These are phyloP conservation scores for Xerocomus spinulosus DNA, from an alignment of 768 basidiomycete species.

Conservation along the genomic window DNA sequence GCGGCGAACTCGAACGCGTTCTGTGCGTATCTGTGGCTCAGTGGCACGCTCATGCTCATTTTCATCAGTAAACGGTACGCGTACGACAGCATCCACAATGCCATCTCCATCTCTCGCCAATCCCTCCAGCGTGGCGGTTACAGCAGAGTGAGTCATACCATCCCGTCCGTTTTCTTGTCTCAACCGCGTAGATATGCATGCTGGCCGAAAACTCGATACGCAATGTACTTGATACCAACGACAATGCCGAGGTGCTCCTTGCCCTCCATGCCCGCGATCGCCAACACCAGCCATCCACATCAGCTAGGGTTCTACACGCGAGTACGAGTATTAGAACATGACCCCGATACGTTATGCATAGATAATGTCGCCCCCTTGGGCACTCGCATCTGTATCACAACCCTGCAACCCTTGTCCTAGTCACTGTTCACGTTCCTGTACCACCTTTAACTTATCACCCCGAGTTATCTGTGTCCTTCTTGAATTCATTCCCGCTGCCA, in stretches of 20 bases:
- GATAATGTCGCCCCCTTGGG: background rate
- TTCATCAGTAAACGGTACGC: slow-evolving; percentile 66
- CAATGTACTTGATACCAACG: slow-evolving; percentile 61
- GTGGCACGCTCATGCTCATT: slow-evolving; percentile 6
- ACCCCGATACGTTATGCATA: slow-evolving; percentile 6
- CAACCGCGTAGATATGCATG: slow-evolving; percentile 52
- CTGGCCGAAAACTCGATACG: slow-evolving; percentile 68
- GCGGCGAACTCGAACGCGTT: slow-evolving; percentile 64
- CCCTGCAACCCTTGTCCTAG: slow-evolving; percentile 13
- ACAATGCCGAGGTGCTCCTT: slow-evolving; percentile 63
- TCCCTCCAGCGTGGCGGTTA: slow-evolving; percentile 55
- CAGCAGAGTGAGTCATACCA: slow-evolving; percentile 39
- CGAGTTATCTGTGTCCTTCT: background rate
- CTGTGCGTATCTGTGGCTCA: slow-evolving; percentile 43
- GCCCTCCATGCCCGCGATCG: slow-evolving; percentile 48
- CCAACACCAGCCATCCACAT: slow-evolving; percentile 7
- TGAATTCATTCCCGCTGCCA: too few relatives aligned
- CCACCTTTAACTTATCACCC: slow-evolving; percentile 18
- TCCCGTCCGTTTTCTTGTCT: background rate
- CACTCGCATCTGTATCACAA: slow-evolving; percentile 26
- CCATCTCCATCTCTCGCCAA: slow-evolving; percentile 64
- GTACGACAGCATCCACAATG: slow-evolving; percentile 78
- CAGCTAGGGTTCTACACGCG: slow-evolving; percentile 14
- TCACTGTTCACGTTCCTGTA: slow-evolving; percentile 20
- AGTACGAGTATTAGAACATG: slow-evolving; percentile 25